Base-by-base conservation (phyloP, 164 flowering plant genomes). In the Hamamelis virginiana region DNA sequence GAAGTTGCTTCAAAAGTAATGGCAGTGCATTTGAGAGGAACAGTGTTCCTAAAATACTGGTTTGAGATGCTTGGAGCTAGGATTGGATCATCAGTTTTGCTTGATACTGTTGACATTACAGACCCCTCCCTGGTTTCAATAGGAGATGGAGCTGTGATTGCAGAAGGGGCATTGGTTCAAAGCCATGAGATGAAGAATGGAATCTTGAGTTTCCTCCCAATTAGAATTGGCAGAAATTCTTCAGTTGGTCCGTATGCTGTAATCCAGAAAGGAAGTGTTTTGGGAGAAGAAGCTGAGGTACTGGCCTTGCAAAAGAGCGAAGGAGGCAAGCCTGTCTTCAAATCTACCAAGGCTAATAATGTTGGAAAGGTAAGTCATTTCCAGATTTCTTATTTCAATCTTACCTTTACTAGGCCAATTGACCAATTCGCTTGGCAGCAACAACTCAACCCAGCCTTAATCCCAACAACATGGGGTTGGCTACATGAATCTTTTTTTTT, bases 121-220 rank as follows among this genome's bases (percentile, higher is more conserved):
- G 96, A 91, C 75, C 93, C 93, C 6, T 81, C 89, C 66, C 77
- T 91, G 41, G 89, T 87, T 65, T 80, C 83, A 10, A 86, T 91
- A 70, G 91, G 91, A 69, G 88, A 89, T 78, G 87, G 89, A 62
- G 81, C 77, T 14, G 91, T 87, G 57, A 74, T 91, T 69, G 85
- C 93, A 52, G 96, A 91, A 77, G 96, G 96, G 51, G 90, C 79
- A 18, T 74, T 85, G 75, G 16, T 91, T 66, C 96, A 89, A 75
- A 77, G 93, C 67, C 93, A 91, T 76, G 91, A 87, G 77, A 91
- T 87, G 69, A 87, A 72, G 72, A 85, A 87, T 82, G 90, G 90
- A 67, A 64, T 82, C 33, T 41, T 91, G 68, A 83, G 89, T 70
- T 86, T 91, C 59, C 78, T 28, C 41, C 85, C 89, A 16, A 81